phyloP scores from a whole-genome alignment of 176 grass and related monocot genomes.

The Themeda triandra region DNA sequence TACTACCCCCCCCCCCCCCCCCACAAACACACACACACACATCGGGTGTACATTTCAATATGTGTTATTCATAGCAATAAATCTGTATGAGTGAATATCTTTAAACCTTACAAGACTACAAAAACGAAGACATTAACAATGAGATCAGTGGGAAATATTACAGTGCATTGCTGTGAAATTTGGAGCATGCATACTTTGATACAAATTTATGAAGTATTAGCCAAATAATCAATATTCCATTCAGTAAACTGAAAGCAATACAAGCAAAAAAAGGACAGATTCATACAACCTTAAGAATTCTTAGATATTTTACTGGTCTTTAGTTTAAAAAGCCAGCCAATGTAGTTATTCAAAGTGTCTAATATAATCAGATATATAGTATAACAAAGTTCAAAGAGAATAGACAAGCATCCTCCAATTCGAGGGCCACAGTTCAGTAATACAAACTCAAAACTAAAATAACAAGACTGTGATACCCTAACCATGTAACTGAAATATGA shows the following conservation, averaged over 20 bases:
- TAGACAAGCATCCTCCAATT: neutral
- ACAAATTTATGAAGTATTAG: neutral
- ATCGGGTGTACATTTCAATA: no score
- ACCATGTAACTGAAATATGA: neutral
- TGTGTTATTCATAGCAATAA: neutral
- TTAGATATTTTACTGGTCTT: neutral
- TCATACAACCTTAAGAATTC: neutral
- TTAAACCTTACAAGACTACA: neutral
- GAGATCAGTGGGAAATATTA: neutral
- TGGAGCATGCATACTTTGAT: neutral
- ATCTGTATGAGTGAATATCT: neutral
- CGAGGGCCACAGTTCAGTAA: neutral
- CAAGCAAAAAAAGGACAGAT: neutral
- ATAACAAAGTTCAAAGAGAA: constrained; percentile 7
- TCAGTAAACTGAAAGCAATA: neutral
- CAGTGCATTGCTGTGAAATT: neutral
- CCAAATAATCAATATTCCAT: constrained; percentile 1
- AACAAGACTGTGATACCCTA: neutral
- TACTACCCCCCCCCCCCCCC: no score
- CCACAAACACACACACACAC: no score
- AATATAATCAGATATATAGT: neutral
- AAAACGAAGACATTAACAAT: neutral
- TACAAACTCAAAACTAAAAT: neutral
- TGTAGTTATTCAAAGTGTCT: neutral
- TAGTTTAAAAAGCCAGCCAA: neutral